phyloP scores from a whole-genome alignment of 1,139 yeast genomes.

The Eremothecium sinecaudum region DNA sequence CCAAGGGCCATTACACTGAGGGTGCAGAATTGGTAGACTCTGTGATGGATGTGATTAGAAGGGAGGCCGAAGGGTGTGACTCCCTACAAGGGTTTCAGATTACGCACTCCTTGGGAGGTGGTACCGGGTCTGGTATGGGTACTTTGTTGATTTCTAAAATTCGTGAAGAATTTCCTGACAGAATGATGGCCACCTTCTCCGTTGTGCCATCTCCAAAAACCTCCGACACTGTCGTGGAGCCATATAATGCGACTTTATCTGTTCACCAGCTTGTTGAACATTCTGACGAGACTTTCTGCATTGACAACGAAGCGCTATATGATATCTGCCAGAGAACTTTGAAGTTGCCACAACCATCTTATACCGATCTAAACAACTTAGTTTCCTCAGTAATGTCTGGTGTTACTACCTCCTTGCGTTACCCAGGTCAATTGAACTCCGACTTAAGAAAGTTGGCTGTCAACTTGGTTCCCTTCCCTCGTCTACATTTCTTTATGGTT shows the following conservation, averaged over 20 bases:
- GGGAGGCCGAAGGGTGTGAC: slow-evolving; percentile 91
- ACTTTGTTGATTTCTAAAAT: slow-evolving; percentile 70
- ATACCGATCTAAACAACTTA: slow-evolving; percentile 66
- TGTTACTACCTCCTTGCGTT: slow-evolving; percentile 76
- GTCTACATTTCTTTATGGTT: slow-evolving; percentile 90
- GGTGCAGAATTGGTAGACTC: slow-evolving; percentile 90
- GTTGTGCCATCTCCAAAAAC: slow-evolving; percentile 88
- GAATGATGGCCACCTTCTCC: slow-evolving; percentile 93
- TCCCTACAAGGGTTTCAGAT: slow-evolving; percentile 91
- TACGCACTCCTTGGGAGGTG: slow-evolving; percentile 91
- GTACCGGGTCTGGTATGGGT: slow-evolving; percentile 96
- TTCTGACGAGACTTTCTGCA: slow-evolving; percentile 88
- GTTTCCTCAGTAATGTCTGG: slow-evolving; percentile 92
- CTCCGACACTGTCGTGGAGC: slow-evolving; percentile 89
- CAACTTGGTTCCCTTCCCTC: slow-evolving; percentile 87
- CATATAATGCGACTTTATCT: slow-evolving; percentile 88
- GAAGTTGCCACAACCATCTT: slow-evolving; percentile 69
- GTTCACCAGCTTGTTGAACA: slow-evolving; percentile 84
- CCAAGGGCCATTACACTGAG: slow-evolving; percentile 92
- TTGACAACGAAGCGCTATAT: slow-evolving; percentile 87
- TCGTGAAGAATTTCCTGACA: slow-evolving; percentile 83
- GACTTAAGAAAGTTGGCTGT: slow-evolving; percentile 88
- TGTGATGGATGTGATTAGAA: slow-evolving; percentile 78
- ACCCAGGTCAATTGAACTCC: slow-evolving; percentile 89
- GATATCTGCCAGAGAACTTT: slow-evolving; percentile 80